Conservation (phyloP, 2,329 filamentous ascomycete genomes). For the Aspergillus brasiliensis region DNA sequence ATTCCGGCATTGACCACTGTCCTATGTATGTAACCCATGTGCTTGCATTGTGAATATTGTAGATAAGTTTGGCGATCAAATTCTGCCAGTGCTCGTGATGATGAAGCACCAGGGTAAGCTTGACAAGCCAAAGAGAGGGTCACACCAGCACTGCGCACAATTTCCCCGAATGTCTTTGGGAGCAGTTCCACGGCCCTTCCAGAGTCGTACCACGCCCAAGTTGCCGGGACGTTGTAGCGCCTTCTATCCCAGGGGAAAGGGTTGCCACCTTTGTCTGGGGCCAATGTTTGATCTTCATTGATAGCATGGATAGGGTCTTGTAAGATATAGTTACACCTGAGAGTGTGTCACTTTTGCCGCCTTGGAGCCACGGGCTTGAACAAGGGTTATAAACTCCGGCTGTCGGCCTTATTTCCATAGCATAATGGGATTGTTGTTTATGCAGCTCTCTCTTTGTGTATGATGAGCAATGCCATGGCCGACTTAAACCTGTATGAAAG, state of each 20-base stretch:
- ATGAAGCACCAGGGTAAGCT: neutral
- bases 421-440: neutral
- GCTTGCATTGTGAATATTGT: neutral
- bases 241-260: slow-evolving; percentile 1
- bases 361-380: neutral
- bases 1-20: neutral
- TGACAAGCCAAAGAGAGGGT: neutral
- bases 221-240: neutral
- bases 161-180: neutral
- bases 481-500: neutral
- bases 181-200: neutral
- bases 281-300: neutral
- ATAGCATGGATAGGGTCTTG: neutral
- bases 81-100: neutral
- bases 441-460: neutral
- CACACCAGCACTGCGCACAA: neutral
- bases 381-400: neutral
- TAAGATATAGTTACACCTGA: neutral
- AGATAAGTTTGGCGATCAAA: neutral
- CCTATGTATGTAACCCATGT: neutral
- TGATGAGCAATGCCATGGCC: neutral
- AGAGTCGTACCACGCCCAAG: neutral
- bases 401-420: neutral
- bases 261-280: too few species aligned
- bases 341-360: neutral